A percentile compares a stretch with the other conserved stretches of the same genome.
Conservation (phyloP, 1,284 basidiomycete species). For the Ceratobasidium sp. region DNA sequence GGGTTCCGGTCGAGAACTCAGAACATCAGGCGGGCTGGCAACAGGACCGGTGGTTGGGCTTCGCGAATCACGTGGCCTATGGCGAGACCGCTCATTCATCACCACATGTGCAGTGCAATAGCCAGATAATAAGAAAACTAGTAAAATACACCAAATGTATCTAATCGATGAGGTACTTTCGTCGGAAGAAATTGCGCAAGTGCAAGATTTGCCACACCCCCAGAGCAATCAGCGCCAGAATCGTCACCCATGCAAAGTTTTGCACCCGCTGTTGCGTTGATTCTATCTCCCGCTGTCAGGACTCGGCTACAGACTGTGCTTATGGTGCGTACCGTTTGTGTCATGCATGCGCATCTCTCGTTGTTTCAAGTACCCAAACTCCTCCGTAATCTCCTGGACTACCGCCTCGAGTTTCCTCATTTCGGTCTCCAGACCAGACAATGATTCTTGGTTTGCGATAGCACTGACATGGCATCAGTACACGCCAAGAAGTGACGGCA, state of each 20-base stretch:
- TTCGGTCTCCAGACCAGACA: constrained; percentile 95
- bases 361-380: constrained; percentile 89
- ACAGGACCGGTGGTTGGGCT: constrained; percentile 1
- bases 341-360: constrained; percentile 88
- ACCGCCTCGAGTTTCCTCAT: constrained; percentile 97
- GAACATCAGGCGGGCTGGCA: constrained; percentile 37
- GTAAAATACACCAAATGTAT: not conserved
- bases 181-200: constrained; percentile 91
- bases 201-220: constrained; percentile 96
- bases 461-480: constrained; percentile 58
- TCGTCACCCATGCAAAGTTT: constrained; percentile 89
- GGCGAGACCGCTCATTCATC: constrained; percentile 11
- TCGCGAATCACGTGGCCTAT: constrained; percentile 16
- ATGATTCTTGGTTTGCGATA: constrained; percentile 97
- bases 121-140: not conserved
- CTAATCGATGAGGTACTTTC: constrained; percentile 95
- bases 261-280: constrained; percentile 92
- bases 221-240: constrained; percentile 78
- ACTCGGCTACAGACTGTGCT: not conserved
- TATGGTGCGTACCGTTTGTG: constrained; percentile 79
- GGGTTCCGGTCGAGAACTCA: not conserved
- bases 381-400: constrained; percentile 93
- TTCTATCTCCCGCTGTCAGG: constrained; percentile 58
- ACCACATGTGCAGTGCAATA: not conserved
- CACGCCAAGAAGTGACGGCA: not conserved